Percentiles rank a stretch among this genome's conserved stretches.
Evolutionary conservation across 2,329 filamentous ascomycete genomes (phyloP).

Genomic region (Helicocarpus griseus): DNA sequence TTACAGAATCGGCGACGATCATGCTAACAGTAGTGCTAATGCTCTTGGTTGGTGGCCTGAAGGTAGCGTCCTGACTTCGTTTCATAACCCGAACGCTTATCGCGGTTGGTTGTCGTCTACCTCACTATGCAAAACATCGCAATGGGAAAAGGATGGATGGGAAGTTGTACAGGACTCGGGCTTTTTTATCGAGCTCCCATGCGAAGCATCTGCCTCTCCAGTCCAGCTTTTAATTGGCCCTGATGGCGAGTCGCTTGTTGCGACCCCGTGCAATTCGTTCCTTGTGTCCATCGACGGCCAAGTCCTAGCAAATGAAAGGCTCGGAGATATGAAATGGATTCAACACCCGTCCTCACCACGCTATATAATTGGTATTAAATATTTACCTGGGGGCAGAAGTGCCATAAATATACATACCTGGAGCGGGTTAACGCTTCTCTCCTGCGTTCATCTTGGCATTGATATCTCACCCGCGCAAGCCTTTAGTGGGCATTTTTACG

Average conservation of each 20-base stretch:
- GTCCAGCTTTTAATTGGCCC: slow-evolving; percentile 16
- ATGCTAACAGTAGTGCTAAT: slow-evolving; percentile 20
- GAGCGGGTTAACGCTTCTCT: slow-evolving; percentile 21
- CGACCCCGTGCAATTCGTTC: slow-evolving; percentile 23
- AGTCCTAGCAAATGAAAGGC: slow-evolving; percentile 12
- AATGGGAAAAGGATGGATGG: not conserved
- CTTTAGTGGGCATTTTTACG: slow-evolving; percentile 5
- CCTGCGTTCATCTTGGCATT: slow-evolving; percentile 4
- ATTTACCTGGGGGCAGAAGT: slow-evolving; percentile 4
- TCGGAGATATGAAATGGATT: slow-evolving; percentile 15
- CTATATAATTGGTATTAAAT: slow-evolving; percentile 23
- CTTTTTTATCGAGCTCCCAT: slow-evolving; percentile 18
- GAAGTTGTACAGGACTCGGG: slow-evolving; percentile 13
- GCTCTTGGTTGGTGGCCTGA: slow-evolving; percentile 19
- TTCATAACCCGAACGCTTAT: slow-evolving; percentile 21
- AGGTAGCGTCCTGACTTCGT: slow-evolving; percentile 18
- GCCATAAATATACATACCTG: slow-evolving; percentile 18
- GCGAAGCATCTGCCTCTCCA: not conserved
- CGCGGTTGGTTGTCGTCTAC: not conserved
- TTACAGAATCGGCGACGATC: slow-evolving; percentile 20
- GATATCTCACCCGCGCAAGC: not conserved
- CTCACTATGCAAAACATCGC: not conserved
- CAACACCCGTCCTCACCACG: slow-evolving; percentile 16
- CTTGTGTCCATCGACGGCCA: slow-evolving; percentile 20
- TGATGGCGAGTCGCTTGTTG: slow-evolving; percentile 22